Evolutionary conservation across 2,329 filamentous ascomycete genomes (phyloP).

Genomic region (Trichoderma polysporum): DNA sequence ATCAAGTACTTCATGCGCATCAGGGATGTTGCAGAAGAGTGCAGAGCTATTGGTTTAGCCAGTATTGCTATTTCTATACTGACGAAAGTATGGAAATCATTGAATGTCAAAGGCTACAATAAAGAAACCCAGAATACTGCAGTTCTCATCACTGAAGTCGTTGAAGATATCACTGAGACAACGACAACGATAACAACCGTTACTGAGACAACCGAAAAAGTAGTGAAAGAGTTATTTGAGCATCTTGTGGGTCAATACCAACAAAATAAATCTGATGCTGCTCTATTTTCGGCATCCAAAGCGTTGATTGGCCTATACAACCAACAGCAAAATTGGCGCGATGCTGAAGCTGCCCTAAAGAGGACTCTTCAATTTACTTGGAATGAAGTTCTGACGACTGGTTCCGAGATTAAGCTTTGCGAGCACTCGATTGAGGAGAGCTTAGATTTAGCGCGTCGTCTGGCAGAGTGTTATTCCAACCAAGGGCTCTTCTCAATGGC

Average conservation of each 20-base stretch:
- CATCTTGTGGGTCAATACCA: constrained; percentile 38
- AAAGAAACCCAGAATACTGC: constrained; percentile 38
- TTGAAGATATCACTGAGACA: constrained; percentile 40
- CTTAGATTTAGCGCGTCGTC: background rate
- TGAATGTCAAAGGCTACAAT: constrained; percentile 36
- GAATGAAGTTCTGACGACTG: constrained; percentile 27
- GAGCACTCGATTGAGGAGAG: background rate
- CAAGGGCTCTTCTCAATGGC: background rate
- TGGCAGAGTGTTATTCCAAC: background rate
- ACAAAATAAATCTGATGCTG: constrained; percentile 33
- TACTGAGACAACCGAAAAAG: constrained; percentile 34
- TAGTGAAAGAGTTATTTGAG: constrained; percentile 38
- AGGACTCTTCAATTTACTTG: constrained; percentile 40
- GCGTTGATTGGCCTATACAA: constrained; percentile 37
- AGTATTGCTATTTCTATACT: constrained; percentile 37
- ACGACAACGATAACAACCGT: constrained; percentile 32
- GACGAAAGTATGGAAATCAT: constrained; percentile 41
- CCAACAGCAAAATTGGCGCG: constrained; percentile 34
- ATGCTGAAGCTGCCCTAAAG: constrained; percentile 38
- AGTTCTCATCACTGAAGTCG: constrained; percentile 40
- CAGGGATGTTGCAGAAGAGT: constrained; percentile 36
- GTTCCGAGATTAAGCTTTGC: background rate
- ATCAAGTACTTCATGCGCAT: constrained; percentile 32
- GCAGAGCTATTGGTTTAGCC: constrained; percentile 36
- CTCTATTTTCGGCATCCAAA: constrained; percentile 38